Conservation (phyloP, 176 grass and related monocot species). For the Hsuehochloa calcarea region DNA sequence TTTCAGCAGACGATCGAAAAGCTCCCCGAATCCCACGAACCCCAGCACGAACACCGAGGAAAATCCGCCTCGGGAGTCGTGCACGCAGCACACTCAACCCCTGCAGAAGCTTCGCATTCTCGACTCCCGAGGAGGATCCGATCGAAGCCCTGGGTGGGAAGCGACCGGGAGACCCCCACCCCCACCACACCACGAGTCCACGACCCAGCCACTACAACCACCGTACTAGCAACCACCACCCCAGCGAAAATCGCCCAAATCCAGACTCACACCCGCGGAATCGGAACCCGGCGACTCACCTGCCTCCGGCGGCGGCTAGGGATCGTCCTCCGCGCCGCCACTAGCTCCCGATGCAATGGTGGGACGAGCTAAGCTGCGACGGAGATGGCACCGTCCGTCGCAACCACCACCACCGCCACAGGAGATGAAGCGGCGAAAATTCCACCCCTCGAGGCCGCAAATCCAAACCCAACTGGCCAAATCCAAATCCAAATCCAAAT, state of each 20-base stretch:
- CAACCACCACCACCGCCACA: neutral
- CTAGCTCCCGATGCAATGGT: slow-evolving; percentile 21
- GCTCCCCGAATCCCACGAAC: slow-evolving; percentile 24
- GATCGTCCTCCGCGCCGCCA: neutral
- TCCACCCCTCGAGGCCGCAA: neutral
- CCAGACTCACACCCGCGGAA: slow-evolving; percentile 4
- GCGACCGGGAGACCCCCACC: slow-evolving; percentile 6
- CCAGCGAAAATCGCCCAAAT: slow-evolving; percentile 25
- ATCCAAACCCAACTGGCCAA: slow-evolving; percentile 5
- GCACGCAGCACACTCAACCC: neutral
- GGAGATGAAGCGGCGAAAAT: neutral
- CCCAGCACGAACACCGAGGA: slow-evolving; percentile 7
- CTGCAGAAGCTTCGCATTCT: slow-evolving; percentile 17
- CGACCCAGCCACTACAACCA: slow-evolving; percentile 17
- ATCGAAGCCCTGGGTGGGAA: slow-evolving; percentile 7
- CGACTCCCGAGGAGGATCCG: slow-evolving; percentile 40
- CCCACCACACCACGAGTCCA: slow-evolving; percentile 6
- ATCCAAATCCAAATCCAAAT: neutral
- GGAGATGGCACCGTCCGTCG: neutral
- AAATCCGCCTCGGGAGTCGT: slow-evolving; percentile 9
- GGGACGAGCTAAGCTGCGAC: neutral
- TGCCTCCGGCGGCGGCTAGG: slow-evolving; percentile 10
- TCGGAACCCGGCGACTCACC: slow-evolving; percentile 34
- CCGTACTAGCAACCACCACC: slow-evolving; percentile 35
- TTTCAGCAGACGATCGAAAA: neutral